These are phyloP conservation scores for Pyricularia pennisetigena DNA, from an alignment of 2,329 filamentous ascomycete genomes.

Conservation along the genomic window DNA sequence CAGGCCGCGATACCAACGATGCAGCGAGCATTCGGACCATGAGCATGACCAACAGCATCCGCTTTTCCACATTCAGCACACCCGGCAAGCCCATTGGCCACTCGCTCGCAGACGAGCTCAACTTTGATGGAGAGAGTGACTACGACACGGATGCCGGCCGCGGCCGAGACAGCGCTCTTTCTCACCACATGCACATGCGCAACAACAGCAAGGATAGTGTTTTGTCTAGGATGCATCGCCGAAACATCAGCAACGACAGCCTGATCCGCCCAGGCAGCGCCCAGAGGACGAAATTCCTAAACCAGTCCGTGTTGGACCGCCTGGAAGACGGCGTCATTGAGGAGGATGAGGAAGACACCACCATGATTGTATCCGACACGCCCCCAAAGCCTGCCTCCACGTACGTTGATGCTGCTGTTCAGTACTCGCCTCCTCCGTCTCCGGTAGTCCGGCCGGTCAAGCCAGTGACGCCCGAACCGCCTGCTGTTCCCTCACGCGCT, in stretches of 20 bases:
- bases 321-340: conserved; percentile 41
- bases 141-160: conserved; percentile 59
- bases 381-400: conserved; percentile 25
- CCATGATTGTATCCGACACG: conserved; percentile 8
- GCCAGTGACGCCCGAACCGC: conserved; percentile 25
- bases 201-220: conserved; percentile 49
- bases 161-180: conserved; percentile 47
- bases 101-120: conserved; percentile 84
- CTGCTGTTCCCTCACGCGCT: conserved; percentile 19
- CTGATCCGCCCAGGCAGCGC: conserved; percentile 44
- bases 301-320: conserved; percentile 43
- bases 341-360: conserved; percentile 32
- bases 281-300: conserved; percentile 41
- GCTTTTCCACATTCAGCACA: conserved; percentile 60
- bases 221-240: conserved; percentile 36
- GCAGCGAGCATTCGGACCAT: conserved; percentile 63
- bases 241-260: conserved; percentile 51
- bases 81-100: conserved; percentile 52
- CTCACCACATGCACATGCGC: conserved; percentile 38
- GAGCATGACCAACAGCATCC: conserved; percentile 62
- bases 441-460: conserved; percentile 38
- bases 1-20: conserved; percentile 53
- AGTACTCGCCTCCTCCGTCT: conserved; percentile 76
- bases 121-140: conserved; percentile 64
- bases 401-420: conserved; percentile 69